Conservation (phyloP, 192 early-diverging fungal species). For the Nowakowskiella sp. region DNA sequence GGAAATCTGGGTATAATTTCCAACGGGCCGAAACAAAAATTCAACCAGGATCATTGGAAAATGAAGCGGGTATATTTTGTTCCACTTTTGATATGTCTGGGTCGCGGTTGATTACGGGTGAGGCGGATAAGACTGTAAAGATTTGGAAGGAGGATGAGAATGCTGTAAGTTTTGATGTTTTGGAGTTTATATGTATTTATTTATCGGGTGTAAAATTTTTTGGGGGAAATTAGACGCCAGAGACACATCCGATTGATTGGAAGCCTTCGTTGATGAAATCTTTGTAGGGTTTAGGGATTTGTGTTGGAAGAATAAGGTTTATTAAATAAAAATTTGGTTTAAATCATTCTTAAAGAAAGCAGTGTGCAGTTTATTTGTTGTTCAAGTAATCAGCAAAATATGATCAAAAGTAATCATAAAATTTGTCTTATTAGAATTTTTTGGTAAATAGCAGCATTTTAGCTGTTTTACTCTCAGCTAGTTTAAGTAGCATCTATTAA, state of each 20-base stretch:
- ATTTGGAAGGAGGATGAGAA: slow-evolving; percentile 87
- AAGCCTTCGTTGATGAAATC: slow-evolving; percentile 33
- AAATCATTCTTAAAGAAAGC: too few relatives aligned
- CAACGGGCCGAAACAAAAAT: slow-evolving; percentile 78
- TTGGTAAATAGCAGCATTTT: too few relatives aligned
- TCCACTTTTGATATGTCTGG: slow-evolving; percentile 94
- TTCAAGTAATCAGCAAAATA: too few relatives aligned
- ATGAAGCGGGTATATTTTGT: slow-evolving; percentile 92
- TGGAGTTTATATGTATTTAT: not conserved
- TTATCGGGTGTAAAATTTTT: too few relatives aligned
- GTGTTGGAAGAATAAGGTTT: too few relatives aligned
- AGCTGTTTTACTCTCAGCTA: too few relatives aligned
- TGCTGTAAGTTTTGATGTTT: slow-evolving; percentile 36
- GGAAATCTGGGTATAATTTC: slow-evolving; percentile 92
- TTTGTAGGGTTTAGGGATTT: not conserved
- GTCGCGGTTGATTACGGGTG: slow-evolving; percentile 90
- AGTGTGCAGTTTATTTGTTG: too few relatives aligned
- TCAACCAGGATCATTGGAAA: slow-evolving; percentile 93
- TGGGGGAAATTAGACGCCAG: slow-evolving; percentile 48
- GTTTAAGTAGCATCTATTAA: too few relatives aligned
- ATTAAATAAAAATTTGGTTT: too few relatives aligned
- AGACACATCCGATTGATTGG: slow-evolving; percentile 49
- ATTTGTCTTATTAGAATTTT: too few relatives aligned
- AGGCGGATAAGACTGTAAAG: slow-evolving; percentile 99
- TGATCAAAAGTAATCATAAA: too few relatives aligned